Evolutionary conservation across 352 stramenopile species (phyloP), one percentile per base, ranked within the genome.

Genomic region (Phytopythium helicoides): DNA sequence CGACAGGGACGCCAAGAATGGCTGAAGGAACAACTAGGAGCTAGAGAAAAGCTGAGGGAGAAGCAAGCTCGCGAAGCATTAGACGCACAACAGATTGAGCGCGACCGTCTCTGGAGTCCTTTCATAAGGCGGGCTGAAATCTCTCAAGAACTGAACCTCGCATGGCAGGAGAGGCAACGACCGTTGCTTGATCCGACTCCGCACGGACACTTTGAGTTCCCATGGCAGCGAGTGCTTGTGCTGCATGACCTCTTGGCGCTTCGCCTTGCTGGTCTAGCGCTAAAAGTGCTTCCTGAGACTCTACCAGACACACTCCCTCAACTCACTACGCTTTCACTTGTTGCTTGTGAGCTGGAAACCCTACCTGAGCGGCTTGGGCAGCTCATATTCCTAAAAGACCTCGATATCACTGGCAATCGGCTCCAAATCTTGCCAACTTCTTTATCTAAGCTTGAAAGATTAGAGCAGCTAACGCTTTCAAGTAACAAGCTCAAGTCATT

Each of bases 361-460:
- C 57, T 89, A 0, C 79, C 76, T 9, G 62, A 80, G 1, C 85
- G 64, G 26, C 75, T 87, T 49, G 53, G 70, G 0, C 38, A 42
- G 8, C 26, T 87, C 1, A 14, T 28, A 0, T 33, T 68, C 18
- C 62, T 89, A 3, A 71, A 42, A 0, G 71, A 78, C 38, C 53
- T 89, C 3, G 79, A 89, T 40, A 41, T 89, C 25, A 86, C 79
- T 21, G 84, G 86, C 45, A 89, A 89, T 51, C 59, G 64, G 22
- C 61, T 89, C 6, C 46, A 45, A 15, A 33, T 59, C 15, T 52
- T 89, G 0, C 79, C 79, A 0, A 63, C 71, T n/a, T 86, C 73
- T 15, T 44, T 89, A 16, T 71, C 68, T 1, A 58, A 60, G 51
- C 66, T 87, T 9, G 42, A 54, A 12, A 18, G 40, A 7, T 52